Base-by-base conservation (phyloP, 225 moss, liverwort and hornwort genomes). In the Pseudisothecium myosuroides region DNA sequence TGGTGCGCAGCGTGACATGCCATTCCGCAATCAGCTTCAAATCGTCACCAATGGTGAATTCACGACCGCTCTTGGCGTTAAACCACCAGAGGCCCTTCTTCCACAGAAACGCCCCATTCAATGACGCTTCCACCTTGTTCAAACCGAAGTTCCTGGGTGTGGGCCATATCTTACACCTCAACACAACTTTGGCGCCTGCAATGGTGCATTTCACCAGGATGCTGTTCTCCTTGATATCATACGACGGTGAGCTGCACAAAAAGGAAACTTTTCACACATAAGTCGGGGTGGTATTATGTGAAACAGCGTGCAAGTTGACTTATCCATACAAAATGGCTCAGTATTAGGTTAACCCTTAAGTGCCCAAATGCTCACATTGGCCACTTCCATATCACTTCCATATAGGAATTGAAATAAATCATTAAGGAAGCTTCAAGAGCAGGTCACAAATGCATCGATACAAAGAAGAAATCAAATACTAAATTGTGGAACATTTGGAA, bases 161-260 rank as follows among this genome's bases (percentile, higher is more conserved):
- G 49, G 93, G 93, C 92, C 93, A 94, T 22, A 94, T 94, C 89
- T 94, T 94, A 26, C 93, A 94, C 66, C 93, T 81, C 63, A 94
- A 73, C 24, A 89, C 89, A 23, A 92, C 29, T 81, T 77, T 90
- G 17, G 89, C 88, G 50, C 88, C 89, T 45, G 75, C 89, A 31
- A 93, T 47, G 52, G 91, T 92, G 92, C 92, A 92, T 68, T 92
- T 93, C 37, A 93, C 89, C 41, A 89, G 27, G 50, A 93, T 81
- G 80, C 86, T 88, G 88, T 89, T 92, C 80, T 93, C 93, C 63
- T 89, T 93, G 50, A 93, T 75, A 8, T 93, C 92, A n/a, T 89
- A 92, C 27, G 85, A 89, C 12, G 92, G 71, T 15, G 86, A 81
- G 49, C 93, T 93, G 89, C 89, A 91, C 58, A 73, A 56, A 83